Evolutionary conservation across 2,329 filamentous ascomycete species (phyloP).

Genomic region (Sarocladium kiliense): DNA sequence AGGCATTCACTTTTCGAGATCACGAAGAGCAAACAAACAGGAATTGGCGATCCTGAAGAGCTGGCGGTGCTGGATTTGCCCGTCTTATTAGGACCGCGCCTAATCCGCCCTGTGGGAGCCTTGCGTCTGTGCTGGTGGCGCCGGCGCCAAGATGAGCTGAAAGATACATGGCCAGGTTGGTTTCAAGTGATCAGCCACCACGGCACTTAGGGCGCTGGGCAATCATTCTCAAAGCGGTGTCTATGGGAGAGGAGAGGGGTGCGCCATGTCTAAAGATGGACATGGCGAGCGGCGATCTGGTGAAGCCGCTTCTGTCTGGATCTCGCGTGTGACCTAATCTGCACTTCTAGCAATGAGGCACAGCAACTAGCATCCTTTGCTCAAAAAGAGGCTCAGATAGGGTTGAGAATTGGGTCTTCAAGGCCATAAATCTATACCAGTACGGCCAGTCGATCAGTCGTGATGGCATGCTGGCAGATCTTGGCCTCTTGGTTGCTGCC

Average conservation of each 20-base stretch:
- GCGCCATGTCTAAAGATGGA: not conserved
- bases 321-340: too few species aligned
- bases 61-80: not conserved
- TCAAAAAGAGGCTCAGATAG: too few species aligned
- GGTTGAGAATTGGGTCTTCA: too few species aligned
- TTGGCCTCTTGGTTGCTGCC: too few species aligned
- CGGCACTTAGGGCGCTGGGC: not conserved
- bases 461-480: too few species aligned
- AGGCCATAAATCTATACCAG: too few species aligned
- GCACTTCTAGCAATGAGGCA: too few species aligned
- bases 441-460: too few species aligned
- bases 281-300: too few species aligned
- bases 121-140: not conserved
- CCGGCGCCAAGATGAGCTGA: conserved; percentile 4
- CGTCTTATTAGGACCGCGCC: not conserved
- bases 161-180: not conserved
- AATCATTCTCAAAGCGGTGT: not conserved
- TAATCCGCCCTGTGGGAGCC: not conserved
- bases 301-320: too few species aligned
- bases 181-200: conserved; percentile 2
- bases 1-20: not conserved
- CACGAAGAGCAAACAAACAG: not conserved
- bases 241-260: not conserved
- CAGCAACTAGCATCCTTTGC: too few species aligned
- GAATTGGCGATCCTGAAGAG: too few species aligned